These are phyloP conservation scores for Phytomonas francai DNA, from an alignment of 208 protist genomes.

Conservation along the genomic window DNA sequence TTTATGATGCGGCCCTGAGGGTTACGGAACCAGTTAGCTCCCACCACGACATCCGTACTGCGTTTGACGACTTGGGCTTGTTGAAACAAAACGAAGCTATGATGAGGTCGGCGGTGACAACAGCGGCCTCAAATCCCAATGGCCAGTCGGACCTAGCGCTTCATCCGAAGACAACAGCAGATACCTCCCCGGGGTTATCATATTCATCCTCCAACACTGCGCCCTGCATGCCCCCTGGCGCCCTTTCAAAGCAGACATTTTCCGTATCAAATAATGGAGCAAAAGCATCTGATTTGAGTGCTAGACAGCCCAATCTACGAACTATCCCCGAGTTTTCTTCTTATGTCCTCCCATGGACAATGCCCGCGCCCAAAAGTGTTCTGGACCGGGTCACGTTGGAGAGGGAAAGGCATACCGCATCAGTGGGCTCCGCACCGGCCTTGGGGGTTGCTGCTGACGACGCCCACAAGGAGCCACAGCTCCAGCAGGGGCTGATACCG, in stretches of 20 bases:
- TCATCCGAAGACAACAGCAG: background rate
- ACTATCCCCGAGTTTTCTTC: constrained; percentile 28
- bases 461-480: background rate
- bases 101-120: background rate
- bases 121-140: background rate
- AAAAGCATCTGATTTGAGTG: constrained; percentile 22
- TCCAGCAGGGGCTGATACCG: constrained; percentile 8
- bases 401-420: constrained; percentile 14
- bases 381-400: constrained; percentile 57
- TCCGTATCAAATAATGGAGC: constrained; percentile 4
- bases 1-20: background rate
- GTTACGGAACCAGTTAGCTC: background rate
- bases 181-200: background rate
- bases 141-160: background rate
- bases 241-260: background rate
- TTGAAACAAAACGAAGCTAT: background rate
- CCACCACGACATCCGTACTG: background rate
- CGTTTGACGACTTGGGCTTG: background rate
- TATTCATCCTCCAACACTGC: background rate
- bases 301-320: constrained; percentile 26
- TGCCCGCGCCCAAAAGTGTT: constrained; percentile 24
- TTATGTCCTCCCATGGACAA: constrained; percentile 53
- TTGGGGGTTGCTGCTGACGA: background rate
- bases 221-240: background rate
- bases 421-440: background rate